phyloP scores from a whole-genome alignment of 257 asterid species.

The Scutellaria galericulata region DNA sequence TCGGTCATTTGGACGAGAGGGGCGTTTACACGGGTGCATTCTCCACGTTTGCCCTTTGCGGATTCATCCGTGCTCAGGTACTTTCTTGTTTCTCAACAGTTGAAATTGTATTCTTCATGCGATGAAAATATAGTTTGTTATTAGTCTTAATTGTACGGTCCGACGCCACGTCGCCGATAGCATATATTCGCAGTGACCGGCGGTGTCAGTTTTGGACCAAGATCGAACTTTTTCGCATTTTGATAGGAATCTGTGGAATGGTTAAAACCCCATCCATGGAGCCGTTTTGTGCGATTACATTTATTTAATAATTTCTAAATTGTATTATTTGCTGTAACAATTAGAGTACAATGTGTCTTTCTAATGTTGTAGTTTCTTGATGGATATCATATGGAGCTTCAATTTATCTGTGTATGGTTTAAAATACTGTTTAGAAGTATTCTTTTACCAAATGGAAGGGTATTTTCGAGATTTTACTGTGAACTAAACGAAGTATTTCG shows the following conservation, averaged over 20 bases:
- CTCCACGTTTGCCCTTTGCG: slow-evolving; percentile 89
- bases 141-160: slow-evolving; percentile 29
- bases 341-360: no score
- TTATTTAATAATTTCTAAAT: no score
- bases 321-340: no score
- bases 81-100: background rate
- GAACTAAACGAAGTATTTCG: background rate
- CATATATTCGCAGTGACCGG: slow-evolving; percentile 44
- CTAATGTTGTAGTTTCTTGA: no score
- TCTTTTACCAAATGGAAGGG: background rate
- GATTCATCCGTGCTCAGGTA: slow-evolving; percentile 89
- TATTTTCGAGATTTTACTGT: background rate
- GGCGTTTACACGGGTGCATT: slow-evolving; percentile 66
- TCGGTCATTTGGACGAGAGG: slow-evolving; percentile 78
- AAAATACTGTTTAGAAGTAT: no score
- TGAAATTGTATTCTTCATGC: background rate
- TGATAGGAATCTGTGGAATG: slow-evolving; percentile 78
- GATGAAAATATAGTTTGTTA: no score
- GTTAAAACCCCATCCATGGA: slow-evolving; percentile 45
- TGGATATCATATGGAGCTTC: no score
- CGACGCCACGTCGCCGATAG: slow-evolving; percentile 73
- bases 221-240: slow-evolving; percentile 54
- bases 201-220: slow-evolving; percentile 65
- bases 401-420: no score
- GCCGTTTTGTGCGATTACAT: slow-evolving; percentile 84